These are phyloP conservation scores for Krasilnikovozyma curviuscula DNA, from an alignment of 768 basidiomycete genomes.

Conservation along the genomic window DNA sequence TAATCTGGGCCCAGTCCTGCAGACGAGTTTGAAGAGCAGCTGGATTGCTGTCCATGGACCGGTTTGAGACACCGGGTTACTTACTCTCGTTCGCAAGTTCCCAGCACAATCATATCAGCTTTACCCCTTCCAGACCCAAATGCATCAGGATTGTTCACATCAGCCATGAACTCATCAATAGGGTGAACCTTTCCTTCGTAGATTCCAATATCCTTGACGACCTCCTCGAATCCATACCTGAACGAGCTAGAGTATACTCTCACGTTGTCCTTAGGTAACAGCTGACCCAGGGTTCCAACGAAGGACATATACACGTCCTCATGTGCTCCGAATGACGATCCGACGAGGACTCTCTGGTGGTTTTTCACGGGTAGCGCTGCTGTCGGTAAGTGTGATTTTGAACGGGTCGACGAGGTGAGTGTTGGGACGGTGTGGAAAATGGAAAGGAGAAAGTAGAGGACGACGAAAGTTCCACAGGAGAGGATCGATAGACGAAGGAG, in stretches of 20 bases:
- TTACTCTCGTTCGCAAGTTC: conserved; percentile 35
- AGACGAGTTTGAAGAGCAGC: not conserved
- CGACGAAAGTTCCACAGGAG: conserved; percentile 5
- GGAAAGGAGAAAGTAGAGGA: conserved; percentile 9
- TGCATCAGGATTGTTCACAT: conserved; percentile 19
- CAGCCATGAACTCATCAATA: conserved; percentile 21
- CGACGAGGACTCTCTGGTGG: conserved; percentile 5
- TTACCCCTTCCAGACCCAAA: conserved; percentile 5
- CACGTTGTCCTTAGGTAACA: not conserved
- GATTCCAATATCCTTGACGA: conserved; percentile 6
- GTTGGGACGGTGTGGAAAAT: conserved; percentile 1
- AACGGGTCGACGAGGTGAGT: not conserved
- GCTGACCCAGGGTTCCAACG: not conserved
- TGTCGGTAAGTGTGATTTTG: not conserved
- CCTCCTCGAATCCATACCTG: conserved; percentile 11
- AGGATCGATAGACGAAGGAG: conserved; percentile 5
- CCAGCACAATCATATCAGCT: conserved; percentile 29
- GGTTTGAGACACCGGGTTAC: conserved; percentile 9
- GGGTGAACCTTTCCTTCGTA: conserved; percentile 9
- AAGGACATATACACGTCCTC: conserved; percentile 13
- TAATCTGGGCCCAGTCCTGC: not conserved
- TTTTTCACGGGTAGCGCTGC: conserved; percentile 3
- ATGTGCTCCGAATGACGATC: conserved; percentile 5
- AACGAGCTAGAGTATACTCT: conserved; percentile 7
- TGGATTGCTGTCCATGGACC: not conserved